Evolutionary conservation across 208 protist genomes (phyloP).

Genomic region (Trypanosomatidae sp.): DNA sequence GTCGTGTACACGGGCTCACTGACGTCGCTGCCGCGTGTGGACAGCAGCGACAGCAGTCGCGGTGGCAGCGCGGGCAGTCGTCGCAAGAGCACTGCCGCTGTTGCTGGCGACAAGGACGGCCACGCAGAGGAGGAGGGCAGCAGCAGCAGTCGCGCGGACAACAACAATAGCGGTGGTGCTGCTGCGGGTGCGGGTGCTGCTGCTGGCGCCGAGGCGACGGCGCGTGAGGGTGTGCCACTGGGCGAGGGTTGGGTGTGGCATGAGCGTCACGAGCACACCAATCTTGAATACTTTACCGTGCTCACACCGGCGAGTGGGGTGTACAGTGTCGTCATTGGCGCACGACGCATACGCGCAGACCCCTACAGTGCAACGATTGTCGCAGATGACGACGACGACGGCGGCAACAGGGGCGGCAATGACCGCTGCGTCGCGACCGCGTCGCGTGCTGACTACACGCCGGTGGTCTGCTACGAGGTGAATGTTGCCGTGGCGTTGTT

Average conservation of each 20-base stretch:
- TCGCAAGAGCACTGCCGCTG: background rate
- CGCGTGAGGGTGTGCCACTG: slow-evolving; percentile 13
- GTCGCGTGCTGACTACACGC: slow-evolving; percentile 24
- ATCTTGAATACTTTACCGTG: slow-evolving; percentile 61
- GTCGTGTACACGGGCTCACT: slow-evolving; percentile 53
- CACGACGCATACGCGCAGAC: slow-evolving; percentile 41
- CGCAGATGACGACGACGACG: slow-evolving; percentile 1
- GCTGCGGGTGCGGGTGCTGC: no score
- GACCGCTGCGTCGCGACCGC: background rate
- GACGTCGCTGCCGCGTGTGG: slow-evolving; percentile 28
- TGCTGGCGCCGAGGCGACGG: no score
- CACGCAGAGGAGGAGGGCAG: background rate
- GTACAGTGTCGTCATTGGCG: slow-evolving; percentile 61
- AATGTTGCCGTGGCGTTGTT: slow-evolving; percentile 59
- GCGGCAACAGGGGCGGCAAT: background rate
- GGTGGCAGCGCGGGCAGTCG: background rate
- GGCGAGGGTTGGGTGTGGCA: slow-evolving; percentile 73
- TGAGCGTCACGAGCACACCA: slow-evolving; percentile 42
- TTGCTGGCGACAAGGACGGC: background rate
- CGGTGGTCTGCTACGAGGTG: slow-evolving; percentile 54
- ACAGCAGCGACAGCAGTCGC: background rate
- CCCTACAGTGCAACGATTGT: slow-evolving; percentile 42
- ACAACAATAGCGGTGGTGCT: background rate
- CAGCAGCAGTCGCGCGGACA: background rate
- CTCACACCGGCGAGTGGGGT: slow-evolving; percentile 59